Evolutionary conservation across 2,329 filamentous ascomycete species (phyloP).

Genomic region (Sordariomycetes sp.): DNA sequence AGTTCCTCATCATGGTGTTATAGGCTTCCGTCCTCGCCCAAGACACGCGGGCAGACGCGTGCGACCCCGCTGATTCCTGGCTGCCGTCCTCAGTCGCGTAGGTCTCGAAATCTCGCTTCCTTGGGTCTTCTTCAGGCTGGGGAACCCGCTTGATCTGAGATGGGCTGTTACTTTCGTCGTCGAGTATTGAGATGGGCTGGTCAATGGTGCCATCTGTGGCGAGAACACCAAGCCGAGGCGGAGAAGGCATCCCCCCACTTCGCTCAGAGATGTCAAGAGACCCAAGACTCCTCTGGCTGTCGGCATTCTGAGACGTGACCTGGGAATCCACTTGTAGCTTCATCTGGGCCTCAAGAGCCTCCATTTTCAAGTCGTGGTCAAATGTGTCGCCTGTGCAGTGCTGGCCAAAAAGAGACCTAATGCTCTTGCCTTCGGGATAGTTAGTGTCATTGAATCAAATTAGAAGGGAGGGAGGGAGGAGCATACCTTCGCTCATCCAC

Average conservation of each 20-base stretch:
- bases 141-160: background rate
- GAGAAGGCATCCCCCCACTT: too few species aligned
- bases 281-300: background rate
- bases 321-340: background rate
- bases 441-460: background rate
- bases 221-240: background rate
- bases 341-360: background rate
- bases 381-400: constrained; percentile 53
- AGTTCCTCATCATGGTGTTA: constrained; percentile 3
- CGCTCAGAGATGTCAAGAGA: background rate
- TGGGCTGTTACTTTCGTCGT: background rate
- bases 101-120: constrained; percentile 1
- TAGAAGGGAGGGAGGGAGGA: background rate
- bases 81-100: background rate
- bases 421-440: constrained; percentile 35
- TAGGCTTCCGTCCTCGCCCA: background rate
- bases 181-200: background rate
- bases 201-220: background rate
- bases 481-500: constrained; percentile 47
- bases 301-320: background rate
- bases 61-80: background rate
- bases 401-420: constrained; percentile 60
- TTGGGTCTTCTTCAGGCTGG: background rate
- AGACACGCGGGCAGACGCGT: background rate
- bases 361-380: constrained; percentile 42